Conservation (phyloP, 2,329 filamentous ascomycete genomes). For the Xylariaceae sp. region DNA sequence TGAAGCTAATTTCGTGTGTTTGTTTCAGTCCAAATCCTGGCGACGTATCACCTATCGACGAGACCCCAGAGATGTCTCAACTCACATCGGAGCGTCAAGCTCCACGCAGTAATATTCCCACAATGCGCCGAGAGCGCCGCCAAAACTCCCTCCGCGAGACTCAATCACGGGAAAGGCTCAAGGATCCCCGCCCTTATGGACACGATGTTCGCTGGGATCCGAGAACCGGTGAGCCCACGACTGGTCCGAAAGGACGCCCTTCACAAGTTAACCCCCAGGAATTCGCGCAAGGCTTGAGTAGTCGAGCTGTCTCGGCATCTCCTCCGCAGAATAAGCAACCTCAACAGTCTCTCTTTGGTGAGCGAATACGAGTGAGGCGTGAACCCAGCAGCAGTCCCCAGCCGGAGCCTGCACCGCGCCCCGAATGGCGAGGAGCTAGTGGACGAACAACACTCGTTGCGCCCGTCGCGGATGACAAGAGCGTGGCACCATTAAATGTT, state of each 20-base stretch:
- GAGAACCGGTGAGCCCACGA: conserved; percentile 62
- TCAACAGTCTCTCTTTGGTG: conserved; percentile 35
- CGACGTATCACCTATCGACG: conserved; percentile 53
- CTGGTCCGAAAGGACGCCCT: conserved; percentile 49
- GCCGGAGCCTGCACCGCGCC: conserved; percentile 32
- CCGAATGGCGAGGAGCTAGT: conserved; percentile 70
- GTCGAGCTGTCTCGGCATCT: conserved; percentile 21
- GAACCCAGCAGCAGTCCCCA: conserved; percentile 6
- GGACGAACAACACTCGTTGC: conserved; percentile 61
- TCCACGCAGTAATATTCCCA: conserved; percentile 43
- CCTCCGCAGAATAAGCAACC: conserved; percentile 21
- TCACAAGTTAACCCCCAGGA: conserved; percentile 54
- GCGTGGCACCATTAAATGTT: conserved; percentile 53
- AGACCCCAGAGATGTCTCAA: conserved; percentile 34
- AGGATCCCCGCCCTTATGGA: conserved; percentile 26
- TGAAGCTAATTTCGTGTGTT: conserved; percentile 21
- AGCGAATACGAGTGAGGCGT: conserved; percentile 40
- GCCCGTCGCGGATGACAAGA: conserved; percentile 58
- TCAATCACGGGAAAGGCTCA: conserved; percentile 33
- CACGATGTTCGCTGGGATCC: conserved; percentile 58
- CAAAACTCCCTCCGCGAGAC: conserved; percentile 35
- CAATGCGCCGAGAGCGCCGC: conserved; percentile 47
- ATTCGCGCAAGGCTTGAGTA: conserved; percentile 34
- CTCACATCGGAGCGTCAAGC: conserved; percentile 16
- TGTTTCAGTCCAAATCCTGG: conserved; percentile 23